These are phyloP conservation scores for Exserohilum rostratum DNA, from an alignment of 2,329 filamentous ascomycete species.

Conservation along the genomic window DNA sequence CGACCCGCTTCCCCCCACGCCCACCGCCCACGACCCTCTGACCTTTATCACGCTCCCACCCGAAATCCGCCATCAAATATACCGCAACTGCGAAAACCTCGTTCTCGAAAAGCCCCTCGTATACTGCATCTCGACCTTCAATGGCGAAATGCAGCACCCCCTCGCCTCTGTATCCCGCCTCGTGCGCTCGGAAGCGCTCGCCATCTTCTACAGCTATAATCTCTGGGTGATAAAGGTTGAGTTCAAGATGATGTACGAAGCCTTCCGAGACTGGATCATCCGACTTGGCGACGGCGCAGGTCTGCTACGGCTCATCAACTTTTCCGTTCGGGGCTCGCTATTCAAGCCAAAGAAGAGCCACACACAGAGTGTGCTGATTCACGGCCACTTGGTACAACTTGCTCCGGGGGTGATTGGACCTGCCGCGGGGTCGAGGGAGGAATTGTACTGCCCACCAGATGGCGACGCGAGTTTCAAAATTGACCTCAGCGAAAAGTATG, in stretches of 20 bases:
- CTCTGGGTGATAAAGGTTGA: slow-evolving; percentile 50
- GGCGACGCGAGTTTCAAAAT: slow-evolving; percentile 48
- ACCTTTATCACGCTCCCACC: slow-evolving; percentile 46
- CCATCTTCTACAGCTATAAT: slow-evolving; percentile 50
- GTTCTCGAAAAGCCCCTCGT: slow-evolving; percentile 45
- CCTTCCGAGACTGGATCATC: slow-evolving; percentile 49
- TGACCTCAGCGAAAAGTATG: slow-evolving; percentile 46
- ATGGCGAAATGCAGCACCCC: slow-evolving; percentile 46
- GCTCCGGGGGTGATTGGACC: slow-evolving; percentile 17
- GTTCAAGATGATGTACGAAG: slow-evolving; percentile 49
- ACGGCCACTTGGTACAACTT: slow-evolving; percentile 31
- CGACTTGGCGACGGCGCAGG: slow-evolving; percentile 41
- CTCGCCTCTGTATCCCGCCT: slow-evolving; percentile 45
- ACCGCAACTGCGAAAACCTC: slow-evolving; percentile 45
- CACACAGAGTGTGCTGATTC: slow-evolving; percentile 25
- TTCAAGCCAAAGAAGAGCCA: slow-evolving; percentile 43
- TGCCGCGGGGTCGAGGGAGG: slow-evolving; percentile 15
- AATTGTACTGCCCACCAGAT: slow-evolving; percentile 40
- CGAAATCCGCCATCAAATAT: slow-evolving; percentile 47
- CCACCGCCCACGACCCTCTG: slow-evolving; percentile 14
- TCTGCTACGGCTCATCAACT: slow-evolving; percentile 38
- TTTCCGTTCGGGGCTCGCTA: slow-evolving; percentile 41
- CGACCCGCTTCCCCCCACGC: slow-evolving; percentile 1
- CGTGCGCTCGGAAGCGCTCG: slow-evolving; percentile 46
- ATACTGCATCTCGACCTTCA: slow-evolving; percentile 50